These are phyloP conservation scores for Diaporthe longicolla DNA, from an alignment of 2,329 filamentous ascomycete genomes.

Conservation along the genomic window DNA sequence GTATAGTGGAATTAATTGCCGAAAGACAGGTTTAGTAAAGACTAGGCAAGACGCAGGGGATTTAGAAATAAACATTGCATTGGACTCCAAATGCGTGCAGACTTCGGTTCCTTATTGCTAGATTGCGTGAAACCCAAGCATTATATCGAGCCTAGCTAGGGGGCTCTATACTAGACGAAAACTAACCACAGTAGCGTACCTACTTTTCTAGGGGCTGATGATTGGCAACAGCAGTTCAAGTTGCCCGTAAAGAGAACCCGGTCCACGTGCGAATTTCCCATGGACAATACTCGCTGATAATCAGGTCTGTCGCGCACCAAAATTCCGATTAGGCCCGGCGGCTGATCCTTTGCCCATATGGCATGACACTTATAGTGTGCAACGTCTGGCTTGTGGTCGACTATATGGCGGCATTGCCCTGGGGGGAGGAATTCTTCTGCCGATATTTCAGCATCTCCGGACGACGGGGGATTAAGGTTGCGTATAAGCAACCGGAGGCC, in stretches of 20 bases:
- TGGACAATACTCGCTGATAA: not conserved
- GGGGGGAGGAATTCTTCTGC: not conserved
- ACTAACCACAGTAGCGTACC: not conserved
- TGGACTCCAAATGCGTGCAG: not conserved
- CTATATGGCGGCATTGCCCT: not conserved
- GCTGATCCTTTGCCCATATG: not conserved
- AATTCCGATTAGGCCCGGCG: not conserved
- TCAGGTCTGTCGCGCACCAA: not conserved
- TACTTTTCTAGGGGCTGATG: not conserved
- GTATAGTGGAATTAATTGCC: not conserved
- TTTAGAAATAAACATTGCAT: constrained; percentile 4
- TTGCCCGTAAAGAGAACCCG: not conserved
- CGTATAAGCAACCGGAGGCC: not conserved
- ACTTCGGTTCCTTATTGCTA: not conserved
- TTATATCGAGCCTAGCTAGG: not conserved
- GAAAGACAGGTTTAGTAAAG: not conserved
- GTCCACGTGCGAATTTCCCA: not conserved
- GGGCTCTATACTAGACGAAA: constrained; percentile 3
- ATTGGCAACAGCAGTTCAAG: not conserved
- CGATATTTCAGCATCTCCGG: constrained; percentile 8
- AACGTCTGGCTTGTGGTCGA: not conserved
- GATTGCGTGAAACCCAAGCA: not conserved
- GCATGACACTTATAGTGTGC: not conserved
- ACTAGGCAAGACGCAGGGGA: not conserved
- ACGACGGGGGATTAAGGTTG: not conserved